Evolutionary conservation across 2,329 filamentous ascomycete genomes (phyloP).

Genomic region (Pseudofabraea citricarpa): DNA sequence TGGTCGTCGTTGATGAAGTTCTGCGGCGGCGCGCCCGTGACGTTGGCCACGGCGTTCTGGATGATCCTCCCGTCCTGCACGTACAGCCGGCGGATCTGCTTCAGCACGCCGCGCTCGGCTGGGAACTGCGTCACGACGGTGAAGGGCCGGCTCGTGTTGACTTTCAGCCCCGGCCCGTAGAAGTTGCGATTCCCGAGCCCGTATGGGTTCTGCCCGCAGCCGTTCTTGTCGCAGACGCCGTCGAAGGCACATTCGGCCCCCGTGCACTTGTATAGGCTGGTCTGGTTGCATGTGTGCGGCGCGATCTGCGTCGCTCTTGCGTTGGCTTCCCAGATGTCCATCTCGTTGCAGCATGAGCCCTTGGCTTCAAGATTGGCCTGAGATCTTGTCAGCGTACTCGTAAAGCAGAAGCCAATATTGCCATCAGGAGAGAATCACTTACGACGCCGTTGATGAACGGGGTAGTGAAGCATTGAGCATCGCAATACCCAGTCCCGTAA

Average conservation of each 20-base stretch:
- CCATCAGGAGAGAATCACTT: constrained; percentile 21
- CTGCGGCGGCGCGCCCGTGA: constrained; percentile 38
- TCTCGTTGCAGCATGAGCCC: constrained; percentile 60
- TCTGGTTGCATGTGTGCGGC: constrained; percentile 45
- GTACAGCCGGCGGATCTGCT: constrained; percentile 49
- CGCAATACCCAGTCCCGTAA: constrained; percentile 59
- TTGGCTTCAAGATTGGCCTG: constrained; percentile 44
- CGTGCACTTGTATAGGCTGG: neutral
- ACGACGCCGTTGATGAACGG: constrained; percentile 37
- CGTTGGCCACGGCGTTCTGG: constrained; percentile 39
- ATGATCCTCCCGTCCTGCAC: constrained; percentile 49
- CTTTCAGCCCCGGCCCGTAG: constrained; percentile 46
- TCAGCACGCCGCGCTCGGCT: constrained; percentile 43
- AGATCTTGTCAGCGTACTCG: neutral
- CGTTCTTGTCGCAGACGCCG: constrained; percentile 51
- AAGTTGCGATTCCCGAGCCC: constrained; percentile 49
- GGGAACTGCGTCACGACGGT: constrained; percentile 57
- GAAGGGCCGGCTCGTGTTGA: constrained; percentile 46
- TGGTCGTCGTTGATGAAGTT: constrained; percentile 50
- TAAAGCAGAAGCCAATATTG: constrained; percentile 23
- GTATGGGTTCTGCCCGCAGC: constrained; percentile 57
- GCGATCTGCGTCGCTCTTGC: constrained; percentile 51
- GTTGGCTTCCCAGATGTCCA: constrained; percentile 63
- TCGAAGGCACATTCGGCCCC: constrained; percentile 1
- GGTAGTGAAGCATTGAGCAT: constrained; percentile 46